phyloP scores from a whole-genome alignment of 192 early-diverging fungal genomes.

The Coemansia sp. region DNA sequence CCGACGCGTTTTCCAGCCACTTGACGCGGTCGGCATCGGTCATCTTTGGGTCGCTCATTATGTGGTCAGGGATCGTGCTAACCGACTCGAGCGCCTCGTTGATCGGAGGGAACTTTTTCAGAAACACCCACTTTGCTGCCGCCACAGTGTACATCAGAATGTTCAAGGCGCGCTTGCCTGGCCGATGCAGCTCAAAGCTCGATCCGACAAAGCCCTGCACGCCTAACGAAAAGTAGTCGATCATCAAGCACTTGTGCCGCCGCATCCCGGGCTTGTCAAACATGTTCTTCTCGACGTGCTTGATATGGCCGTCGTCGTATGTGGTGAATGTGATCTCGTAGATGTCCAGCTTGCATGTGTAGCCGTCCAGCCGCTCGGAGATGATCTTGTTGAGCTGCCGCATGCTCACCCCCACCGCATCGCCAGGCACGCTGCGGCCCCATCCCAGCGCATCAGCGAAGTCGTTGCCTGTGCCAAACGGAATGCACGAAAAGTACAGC shows the following conservation, averaged over 20 bases:
- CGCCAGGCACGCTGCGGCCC: slow-evolving; percentile 67
- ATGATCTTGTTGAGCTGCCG: slow-evolving; percentile 59
- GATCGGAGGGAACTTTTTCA: slow-evolving; percentile 62
- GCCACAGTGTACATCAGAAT: slow-evolving; percentile 65
- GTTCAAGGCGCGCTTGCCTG: slow-evolving; percentile 64
- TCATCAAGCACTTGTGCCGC: slow-evolving; percentile 62
- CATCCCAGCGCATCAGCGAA: slow-evolving; percentile 73
- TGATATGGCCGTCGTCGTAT: slow-evolving; percentile 62
- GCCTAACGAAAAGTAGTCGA: slow-evolving; percentile 72
- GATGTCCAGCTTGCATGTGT: slow-evolving; percentile 67
- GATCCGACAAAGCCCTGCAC: slow-evolving; percentile 72
- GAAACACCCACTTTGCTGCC: slow-evolving; percentile 64
- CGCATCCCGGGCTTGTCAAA: slow-evolving; percentile 41
- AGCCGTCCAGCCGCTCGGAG: slow-evolving; percentile 60
- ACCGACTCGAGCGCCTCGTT: slow-evolving; percentile 62
- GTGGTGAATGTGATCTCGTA: slow-evolving; percentile 65
- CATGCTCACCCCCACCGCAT: slow-evolving; percentile 61
- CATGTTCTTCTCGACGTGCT: slow-evolving; percentile 61
- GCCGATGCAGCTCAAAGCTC: slow-evolving; percentile 68
- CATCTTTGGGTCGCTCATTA: slow-evolving; percentile 46
- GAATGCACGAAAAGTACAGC: slow-evolving; percentile 71
- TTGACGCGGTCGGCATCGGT: slow-evolving; percentile 35
- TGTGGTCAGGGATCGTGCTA: slow-evolving; percentile 53
- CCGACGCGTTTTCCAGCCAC: slow-evolving; percentile 34
- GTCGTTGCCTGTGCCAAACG: slow-evolving; percentile 78